phyloP scores from a whole-genome alignment of 2,329 filamentous ascomycete genomes.

The Fusarium sp. region DNA sequence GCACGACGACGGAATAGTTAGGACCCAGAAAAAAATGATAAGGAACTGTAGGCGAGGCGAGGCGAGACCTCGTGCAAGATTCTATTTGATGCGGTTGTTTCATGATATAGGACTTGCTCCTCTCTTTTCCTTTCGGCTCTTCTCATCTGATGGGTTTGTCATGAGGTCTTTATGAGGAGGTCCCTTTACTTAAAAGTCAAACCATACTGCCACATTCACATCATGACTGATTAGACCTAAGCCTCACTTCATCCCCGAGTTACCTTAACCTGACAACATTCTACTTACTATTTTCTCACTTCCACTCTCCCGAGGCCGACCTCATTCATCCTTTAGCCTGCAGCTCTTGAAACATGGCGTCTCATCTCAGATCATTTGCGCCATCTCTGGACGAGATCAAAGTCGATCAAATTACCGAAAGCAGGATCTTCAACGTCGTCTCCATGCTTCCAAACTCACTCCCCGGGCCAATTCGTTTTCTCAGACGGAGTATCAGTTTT shows the following conservation, averaged over 20 bases:
- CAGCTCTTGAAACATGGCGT: conserved; percentile 21
- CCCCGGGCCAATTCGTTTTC: conserved; percentile 59
- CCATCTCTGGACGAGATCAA: conserved; percentile 43
- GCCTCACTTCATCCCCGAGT: background rate
- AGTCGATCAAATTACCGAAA: conserved; percentile 46
- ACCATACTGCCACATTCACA: background rate
- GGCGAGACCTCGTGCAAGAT: conserved; percentile 17
- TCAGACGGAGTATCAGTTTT: conserved; percentile 54
- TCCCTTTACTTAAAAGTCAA: background rate
- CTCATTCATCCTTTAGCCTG: background rate
- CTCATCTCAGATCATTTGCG: conserved; percentile 24
- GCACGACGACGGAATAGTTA: background rate
- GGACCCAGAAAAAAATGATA: conserved; percentile 16
- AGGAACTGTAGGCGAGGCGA: conserved; percentile 3
- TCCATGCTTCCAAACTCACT: conserved; percentile 63
- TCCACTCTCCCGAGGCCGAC: background rate
- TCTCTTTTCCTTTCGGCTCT: background rate
- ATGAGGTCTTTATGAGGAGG: background rate
- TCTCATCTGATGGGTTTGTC: conserved; percentile 2
- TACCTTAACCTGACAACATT: background rate
- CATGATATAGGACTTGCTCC: background rate
- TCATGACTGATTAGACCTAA: conserved; percentile 12
- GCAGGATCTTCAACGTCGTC: conserved; percentile 59
- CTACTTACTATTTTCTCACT: background rate
- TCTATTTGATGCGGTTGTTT: conserved; percentile 21